Conservation (phyloP, 768 basidiomycete genomes). For the Mycena galopus region DNA sequence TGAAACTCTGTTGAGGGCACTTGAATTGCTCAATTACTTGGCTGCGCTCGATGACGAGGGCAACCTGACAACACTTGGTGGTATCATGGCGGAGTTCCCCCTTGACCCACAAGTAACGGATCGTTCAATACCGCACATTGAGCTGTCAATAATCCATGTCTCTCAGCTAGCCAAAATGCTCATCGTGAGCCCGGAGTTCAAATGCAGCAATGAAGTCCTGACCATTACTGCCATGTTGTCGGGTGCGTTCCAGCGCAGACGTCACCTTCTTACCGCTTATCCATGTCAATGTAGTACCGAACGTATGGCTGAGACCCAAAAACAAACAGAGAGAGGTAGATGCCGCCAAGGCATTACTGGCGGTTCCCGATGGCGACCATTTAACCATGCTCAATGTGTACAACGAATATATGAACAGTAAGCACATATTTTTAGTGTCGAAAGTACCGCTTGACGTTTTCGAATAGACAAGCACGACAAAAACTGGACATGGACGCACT, state of each 20-base stretch:
- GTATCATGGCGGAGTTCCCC: conserved; percentile 99
- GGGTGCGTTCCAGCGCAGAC: conserved; percentile 58
- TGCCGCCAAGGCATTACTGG: conserved; percentile 99
- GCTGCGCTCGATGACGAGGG: conserved; percentile 98
- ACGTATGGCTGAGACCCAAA: conserved; percentile 96
- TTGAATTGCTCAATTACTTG: conserved; percentile 93
- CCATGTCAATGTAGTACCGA: conserved; percentile 64
- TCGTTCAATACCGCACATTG: not conserved
- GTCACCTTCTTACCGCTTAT: not conserved
- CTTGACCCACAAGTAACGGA: conserved; percentile 90
- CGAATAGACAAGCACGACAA: conserved; percentile 76
- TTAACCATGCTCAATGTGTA: conserved; percentile 92
- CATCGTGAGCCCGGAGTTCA: conserved; percentile 93
- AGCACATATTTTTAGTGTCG: conserved; percentile 79
- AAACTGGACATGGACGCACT: conserved; percentile 93
- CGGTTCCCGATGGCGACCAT: conserved; percentile 97
- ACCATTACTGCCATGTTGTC: conserved; percentile 97
- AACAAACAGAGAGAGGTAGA: conserved; percentile 99
- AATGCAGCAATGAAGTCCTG: conserved; percentile 94
- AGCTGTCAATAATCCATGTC: conserved; percentile 86
- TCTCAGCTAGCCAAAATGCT: conserved; percentile 96
- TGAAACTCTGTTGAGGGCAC: conserved; percentile 93
- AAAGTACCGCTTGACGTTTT: conserved; percentile 83
- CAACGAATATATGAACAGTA: conserved; percentile 89
- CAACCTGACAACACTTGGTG: conserved; percentile 88